Conservation (phyloP, 257 asterid genomes). For the Ajuga chamaepitys region DNA sequence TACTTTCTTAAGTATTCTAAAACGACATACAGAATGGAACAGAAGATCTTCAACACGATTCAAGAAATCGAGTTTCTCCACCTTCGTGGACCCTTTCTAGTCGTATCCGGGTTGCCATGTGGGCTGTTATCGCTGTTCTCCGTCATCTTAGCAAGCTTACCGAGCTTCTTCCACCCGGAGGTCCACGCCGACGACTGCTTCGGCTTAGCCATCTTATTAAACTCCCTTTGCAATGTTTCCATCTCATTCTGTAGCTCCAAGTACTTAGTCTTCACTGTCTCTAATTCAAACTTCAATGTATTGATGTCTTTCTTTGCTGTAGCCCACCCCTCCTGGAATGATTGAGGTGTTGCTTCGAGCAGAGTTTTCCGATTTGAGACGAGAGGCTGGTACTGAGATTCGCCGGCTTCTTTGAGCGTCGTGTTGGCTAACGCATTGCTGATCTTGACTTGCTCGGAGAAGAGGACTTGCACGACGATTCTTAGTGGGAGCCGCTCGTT, state of each 20-base stretch:
- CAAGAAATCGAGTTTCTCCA: slow-evolving; percentile 93
- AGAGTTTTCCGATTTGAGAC: slow-evolving; percentile 53
- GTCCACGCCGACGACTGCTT: slow-evolving; percentile 71
- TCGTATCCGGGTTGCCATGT: slow-evolving; percentile 40
- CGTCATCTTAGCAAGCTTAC: slow-evolving; percentile 55
- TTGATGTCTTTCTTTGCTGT: slow-evolving; percentile 89
- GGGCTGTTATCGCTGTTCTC: slow-evolving; percentile 41
- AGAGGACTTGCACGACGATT: slow-evolving; percentile 86
- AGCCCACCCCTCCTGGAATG: slow-evolving; percentile 96
- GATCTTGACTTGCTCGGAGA: slow-evolving; percentile 90
- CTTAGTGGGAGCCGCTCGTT: slow-evolving; percentile 89
- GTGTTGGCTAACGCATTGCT: slow-evolving; percentile 70
- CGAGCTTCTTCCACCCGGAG: slow-evolving; percentile 75
- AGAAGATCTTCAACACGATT: background rate
- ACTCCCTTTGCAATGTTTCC: slow-evolving; percentile 66
- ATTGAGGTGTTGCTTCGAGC: slow-evolving; percentile 89
- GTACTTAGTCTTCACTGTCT: slow-evolving; percentile 67
- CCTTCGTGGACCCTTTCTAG: slow-evolving; percentile 57
- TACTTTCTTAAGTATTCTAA: slow-evolving; percentile 1
- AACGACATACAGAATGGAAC: background rate
- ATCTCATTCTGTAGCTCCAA: slow-evolving; percentile 63
- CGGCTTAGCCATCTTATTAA: slow-evolving; percentile 54
- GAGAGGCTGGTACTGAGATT: slow-evolving; percentile 62
- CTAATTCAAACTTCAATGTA: slow-evolving; percentile 78
- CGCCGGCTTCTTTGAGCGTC: slow-evolving; percentile 54